Percentiles rank a stretch among this genome's conserved stretches.
phyloP scores from a whole-genome alignment of 345 rosid species.

The Orychophragmus violaceus region DNA sequence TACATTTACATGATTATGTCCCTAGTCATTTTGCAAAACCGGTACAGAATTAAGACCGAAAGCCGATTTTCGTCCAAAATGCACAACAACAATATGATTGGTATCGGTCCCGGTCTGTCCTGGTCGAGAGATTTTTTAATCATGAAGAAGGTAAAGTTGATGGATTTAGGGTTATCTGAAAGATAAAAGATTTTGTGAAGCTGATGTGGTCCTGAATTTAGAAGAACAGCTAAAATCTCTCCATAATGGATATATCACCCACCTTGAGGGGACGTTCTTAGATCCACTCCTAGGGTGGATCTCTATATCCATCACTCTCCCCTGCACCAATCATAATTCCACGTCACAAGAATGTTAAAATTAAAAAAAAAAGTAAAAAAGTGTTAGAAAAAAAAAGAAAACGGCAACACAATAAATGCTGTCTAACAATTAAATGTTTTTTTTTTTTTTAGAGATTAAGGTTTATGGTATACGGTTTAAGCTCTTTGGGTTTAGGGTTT shows the following conservation, averaged over 20 bases:
- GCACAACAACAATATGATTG: constrained; percentile 14
- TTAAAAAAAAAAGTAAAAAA: too few species aligned
- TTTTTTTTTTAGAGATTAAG: too few species aligned
- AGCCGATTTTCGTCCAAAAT: background rate
- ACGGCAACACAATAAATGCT: too few species aligned
- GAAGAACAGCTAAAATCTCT: constrained; percentile 27
- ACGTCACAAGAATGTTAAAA: too few species aligned
- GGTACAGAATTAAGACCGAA: background rate
- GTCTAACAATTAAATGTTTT: too few species aligned
- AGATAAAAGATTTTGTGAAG: constrained; percentile 20
- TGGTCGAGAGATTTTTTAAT: background rate
- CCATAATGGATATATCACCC: constrained; percentile 32
- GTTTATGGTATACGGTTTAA: too few species aligned
- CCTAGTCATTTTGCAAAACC: background rate
- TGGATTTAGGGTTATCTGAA: constrained; percentile 22
- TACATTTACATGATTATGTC: constrained; percentile 9
- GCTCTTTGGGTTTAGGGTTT: too few species aligned
- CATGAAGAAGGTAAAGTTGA: constrained; percentile 24
- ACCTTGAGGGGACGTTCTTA: too few species aligned
- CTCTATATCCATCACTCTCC: too few species aligned
- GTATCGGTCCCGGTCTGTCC: constrained; percentile 11
- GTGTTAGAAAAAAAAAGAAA: too few species aligned
- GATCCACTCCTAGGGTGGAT: too few species aligned
- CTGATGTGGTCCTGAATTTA: constrained; percentile 25
- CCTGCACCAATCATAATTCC: too few species aligned